These are phyloP conservation scores for Auriscalpium vulgare DNA, from an alignment of 768 basidiomycete genomes.

Conservation along the genomic window DNA sequence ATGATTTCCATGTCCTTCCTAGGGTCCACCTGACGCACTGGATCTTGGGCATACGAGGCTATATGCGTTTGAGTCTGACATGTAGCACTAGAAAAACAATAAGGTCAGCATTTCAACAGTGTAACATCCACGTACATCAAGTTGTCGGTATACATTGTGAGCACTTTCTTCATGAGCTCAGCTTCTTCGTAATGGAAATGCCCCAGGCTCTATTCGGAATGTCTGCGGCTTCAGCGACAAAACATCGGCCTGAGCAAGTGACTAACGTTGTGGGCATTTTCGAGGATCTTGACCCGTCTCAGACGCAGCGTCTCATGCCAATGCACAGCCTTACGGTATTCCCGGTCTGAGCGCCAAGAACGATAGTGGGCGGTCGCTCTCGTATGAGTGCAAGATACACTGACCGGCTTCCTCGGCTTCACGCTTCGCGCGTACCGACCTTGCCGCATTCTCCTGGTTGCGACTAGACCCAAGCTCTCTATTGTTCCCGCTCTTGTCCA, in stretches of 20 bases:
- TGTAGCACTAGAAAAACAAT: slow-evolving; percentile 53
- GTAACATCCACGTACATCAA: slow-evolving; percentile 44
- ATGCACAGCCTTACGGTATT: slow-evolving; percentile 84
- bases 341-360: slow-evolving; percentile 51
- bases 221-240: neutral
- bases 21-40: slow-evolving; percentile 61
- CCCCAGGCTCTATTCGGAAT: slow-evolving; percentile 58
- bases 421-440: slow-evolving; percentile 74
- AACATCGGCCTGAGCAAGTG: neutral
- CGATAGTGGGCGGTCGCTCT: neutral
- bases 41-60: slow-evolving; percentile 51
- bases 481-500: slow-evolving; percentile 66
- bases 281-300: slow-evolving; percentile 71
- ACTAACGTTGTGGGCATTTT: slow-evolving; percentile 71
- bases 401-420: slow-evolving; percentile 88
- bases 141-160: slow-evolving; percentile 75
- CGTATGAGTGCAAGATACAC: slow-evolving; percentile 7
- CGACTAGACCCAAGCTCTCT: slow-evolving; percentile 55
- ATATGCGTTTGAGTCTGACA: slow-evolving; percentile 68
- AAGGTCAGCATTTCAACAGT: neutral
- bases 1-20: slow-evolving; percentile 60
- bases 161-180: slow-evolving; percentile 47
- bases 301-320: slow-evolving; percentile 89
- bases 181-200: slow-evolving; percentile 71
- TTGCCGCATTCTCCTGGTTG: slow-evolving; percentile 56